These are phyloP conservation scores for Phialophora verrucosa DNA, from an alignment of 2,329 filamentous ascomycete genomes.

Conservation along the genomic window DNA sequence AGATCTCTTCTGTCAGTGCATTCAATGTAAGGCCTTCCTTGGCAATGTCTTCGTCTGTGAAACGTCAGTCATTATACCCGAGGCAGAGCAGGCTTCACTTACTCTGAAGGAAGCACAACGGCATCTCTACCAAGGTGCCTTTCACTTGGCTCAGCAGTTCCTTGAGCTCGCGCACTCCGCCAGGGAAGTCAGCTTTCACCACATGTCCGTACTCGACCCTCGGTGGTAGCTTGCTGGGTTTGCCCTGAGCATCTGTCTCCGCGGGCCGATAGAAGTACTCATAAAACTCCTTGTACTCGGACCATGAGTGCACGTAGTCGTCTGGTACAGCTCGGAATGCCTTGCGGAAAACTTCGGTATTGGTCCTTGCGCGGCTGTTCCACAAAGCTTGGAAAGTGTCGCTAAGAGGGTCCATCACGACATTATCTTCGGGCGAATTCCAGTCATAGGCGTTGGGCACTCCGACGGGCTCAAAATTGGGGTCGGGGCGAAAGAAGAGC, in stretches of 20 bases:
- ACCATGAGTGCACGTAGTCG: constrained; percentile 64
- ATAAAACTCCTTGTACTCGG: constrained; percentile 68
- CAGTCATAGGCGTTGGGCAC: constrained; percentile 63
- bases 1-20: constrained; percentile 72
- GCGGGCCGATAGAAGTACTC: constrained; percentile 63
- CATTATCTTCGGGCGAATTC: constrained; percentile 52
- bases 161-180: constrained; percentile 74
- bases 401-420: constrained; percentile 64
- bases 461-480: constrained; percentile 64
- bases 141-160: constrained; percentile 69
- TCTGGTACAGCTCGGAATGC: constrained; percentile 68
- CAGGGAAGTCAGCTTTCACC: constrained; percentile 74
- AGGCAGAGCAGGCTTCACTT: constrained; percentile 22
- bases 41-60: constrained; percentile 80
- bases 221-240: constrained; percentile 53
- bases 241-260: constrained; percentile 51
- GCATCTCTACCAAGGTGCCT: constrained; percentile 86
- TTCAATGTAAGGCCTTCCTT: constrained; percentile 78
- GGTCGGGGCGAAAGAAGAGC: constrained; percentile 64
- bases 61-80: constrained; percentile 19
- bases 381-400: constrained; percentile 62
- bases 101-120: constrained; percentile 73
- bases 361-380: constrained; percentile 63
- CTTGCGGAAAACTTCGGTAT: constrained; percentile 65
- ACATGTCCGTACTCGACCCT: constrained; percentile 86